phyloP scores from a whole-genome alignment of 495 filamentous ascomycete species.

The Sphaerosporella brunnea region DNA sequence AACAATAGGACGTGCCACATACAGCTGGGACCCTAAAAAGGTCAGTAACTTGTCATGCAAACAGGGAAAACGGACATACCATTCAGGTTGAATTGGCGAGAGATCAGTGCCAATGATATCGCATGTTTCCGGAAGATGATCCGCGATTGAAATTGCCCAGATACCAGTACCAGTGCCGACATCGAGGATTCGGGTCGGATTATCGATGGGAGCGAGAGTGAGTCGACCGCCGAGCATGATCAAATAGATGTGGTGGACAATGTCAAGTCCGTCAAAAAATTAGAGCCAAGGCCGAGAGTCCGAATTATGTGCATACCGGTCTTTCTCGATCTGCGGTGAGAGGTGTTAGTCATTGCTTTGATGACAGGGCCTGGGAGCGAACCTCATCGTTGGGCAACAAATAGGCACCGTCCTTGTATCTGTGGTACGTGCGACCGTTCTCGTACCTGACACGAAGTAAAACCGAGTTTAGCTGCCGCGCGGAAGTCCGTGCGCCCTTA shows the following conservation, averaged over 20 bases:
- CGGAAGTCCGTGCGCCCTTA: too few species aligned
- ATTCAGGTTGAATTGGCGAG: conserved; percentile 42
- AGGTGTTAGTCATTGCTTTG: neutral
- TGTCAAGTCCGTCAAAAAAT: conserved; percentile 36
- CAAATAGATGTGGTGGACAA: conserved; percentile 44
- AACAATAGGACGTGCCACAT: neutral
- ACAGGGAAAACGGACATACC: conserved; percentile 12
- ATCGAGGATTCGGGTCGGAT: conserved; percentile 34
- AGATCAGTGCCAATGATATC: conserved; percentile 43
- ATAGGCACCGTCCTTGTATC: conserved; percentile 18
- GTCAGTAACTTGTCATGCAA: neutral
- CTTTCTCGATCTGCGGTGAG: conserved; percentile 12
- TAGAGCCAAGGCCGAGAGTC: neutral
- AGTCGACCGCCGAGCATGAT: conserved; percentile 33
- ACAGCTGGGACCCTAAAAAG: neutral
- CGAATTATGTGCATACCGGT: too few species aligned
- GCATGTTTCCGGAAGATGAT: conserved; percentile 15
- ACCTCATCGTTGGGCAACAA: conserved; percentile 20
- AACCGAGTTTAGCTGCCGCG: neutral
- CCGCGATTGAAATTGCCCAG: conserved; percentile 39
- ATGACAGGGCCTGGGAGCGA: neutral
- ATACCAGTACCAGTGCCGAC: conserved; percentile 50
- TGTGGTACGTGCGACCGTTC: conserved; percentile 12
- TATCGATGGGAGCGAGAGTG: conserved; percentile 38
- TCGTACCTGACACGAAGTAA: neutral